phyloP scores from a whole-genome alignment of 345 rosid species.

The Pistacia vera region DNA sequence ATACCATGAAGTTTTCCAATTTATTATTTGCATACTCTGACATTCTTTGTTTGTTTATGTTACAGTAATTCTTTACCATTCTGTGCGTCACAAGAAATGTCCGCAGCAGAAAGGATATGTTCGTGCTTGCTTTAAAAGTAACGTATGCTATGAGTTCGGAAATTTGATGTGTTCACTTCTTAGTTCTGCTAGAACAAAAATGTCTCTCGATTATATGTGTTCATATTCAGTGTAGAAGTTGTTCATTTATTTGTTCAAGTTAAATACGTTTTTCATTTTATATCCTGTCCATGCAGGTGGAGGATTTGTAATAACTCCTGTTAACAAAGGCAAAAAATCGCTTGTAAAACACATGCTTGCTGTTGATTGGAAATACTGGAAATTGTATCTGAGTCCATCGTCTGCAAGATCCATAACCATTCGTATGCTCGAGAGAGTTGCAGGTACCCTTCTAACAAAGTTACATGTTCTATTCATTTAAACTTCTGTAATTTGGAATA shows the following conservation, averaged over 20 bases:
- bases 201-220: background rate
- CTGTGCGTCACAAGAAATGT: constrained; percentile 80
- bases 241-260: background rate
- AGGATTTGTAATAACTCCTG: constrained; percentile 84
- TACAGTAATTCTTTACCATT: constrained; percentile 86
- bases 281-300: constrained; percentile 64
- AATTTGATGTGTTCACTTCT: constrained; percentile 13
- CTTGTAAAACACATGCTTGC: constrained; percentile 93
- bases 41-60: constrained; percentile 24
- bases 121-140: constrained; percentile 93
- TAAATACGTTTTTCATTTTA: background rate
- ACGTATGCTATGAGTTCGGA: constrained; percentile 37
- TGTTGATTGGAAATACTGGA: constrained; percentile 91
- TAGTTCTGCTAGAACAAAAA: background rate
- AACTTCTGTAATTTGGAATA: background rate
- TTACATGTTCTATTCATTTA: background rate
- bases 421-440: constrained; percentile 81
- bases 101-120: constrained; percentile 72
- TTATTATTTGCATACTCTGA: background rate
- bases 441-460: constrained; percentile 39
- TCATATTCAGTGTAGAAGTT: background rate
- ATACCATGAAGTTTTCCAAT: constrained; percentile 7
- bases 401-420: constrained; percentile 72
- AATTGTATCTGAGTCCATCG: constrained; percentile 58
- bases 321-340: constrained; percentile 68